These are phyloP conservation scores for Cryptococcus deneoformans DNA, from an alignment of 1,284 basidiomycete species.

Conservation along the genomic window DNA sequence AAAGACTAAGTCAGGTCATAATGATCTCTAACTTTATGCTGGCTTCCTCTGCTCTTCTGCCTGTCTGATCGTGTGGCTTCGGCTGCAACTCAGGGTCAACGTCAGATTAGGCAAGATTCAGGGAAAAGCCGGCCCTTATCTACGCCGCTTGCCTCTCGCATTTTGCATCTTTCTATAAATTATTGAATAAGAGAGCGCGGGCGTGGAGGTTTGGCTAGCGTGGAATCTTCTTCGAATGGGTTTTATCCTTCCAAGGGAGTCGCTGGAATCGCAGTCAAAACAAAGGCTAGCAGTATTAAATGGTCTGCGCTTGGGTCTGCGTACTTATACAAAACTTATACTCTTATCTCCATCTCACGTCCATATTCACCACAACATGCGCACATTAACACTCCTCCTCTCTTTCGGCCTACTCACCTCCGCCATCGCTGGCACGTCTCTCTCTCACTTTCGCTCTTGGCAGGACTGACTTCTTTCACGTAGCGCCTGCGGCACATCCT, in stretches of 20 bases:
- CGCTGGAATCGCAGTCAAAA: too few relatives aligned
- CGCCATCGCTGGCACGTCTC: slow-evolving; percentile 19
- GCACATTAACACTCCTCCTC: slow-evolving; percentile 15
- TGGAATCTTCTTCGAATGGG: neutral
- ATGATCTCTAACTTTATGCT: neutral
- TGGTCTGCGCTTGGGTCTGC: neutral
- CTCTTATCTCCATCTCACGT: neutral
- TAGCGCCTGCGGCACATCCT: neutral
- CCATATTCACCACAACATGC: slow-evolving; percentile 11
- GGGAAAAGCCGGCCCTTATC: neutral
- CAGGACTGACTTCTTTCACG: too few relatives aligned
- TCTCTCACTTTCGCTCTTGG: neutral
- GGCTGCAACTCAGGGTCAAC: neutral
- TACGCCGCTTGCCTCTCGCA: neutral
- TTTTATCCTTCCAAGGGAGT: neutral
- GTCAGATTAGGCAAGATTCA: neutral
- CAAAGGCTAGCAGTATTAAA: neutral
- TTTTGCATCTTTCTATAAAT: neutral
- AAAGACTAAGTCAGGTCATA: too few relatives aligned
- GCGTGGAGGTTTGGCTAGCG: too few relatives aligned
- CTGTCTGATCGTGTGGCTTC: neutral
- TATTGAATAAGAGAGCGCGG: too few relatives aligned
- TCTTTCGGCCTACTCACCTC: slow-evolving; percentile 18
- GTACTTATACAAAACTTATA: neutral
- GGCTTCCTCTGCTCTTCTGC: neutral